phyloP scores from a whole-genome alignment of 768 basidiomycete genomes.

The Sarcodon aspratus region DNA sequence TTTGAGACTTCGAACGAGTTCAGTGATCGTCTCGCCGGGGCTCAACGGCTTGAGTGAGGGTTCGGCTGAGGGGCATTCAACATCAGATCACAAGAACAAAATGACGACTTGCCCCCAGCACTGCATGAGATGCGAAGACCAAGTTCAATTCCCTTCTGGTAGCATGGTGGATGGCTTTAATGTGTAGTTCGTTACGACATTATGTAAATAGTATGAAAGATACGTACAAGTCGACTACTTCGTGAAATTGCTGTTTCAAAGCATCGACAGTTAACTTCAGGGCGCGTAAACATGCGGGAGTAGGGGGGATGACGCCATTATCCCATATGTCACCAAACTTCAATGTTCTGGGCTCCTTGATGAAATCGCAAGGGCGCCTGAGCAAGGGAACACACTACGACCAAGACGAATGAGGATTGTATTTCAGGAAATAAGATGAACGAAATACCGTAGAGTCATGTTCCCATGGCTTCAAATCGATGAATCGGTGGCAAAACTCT shows the following conservation, averaged over 20 bases:
- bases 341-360: slow-evolving; percentile 17
- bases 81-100: background rate
- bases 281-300: slow-evolving; percentile 29
- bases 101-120: slow-evolving; percentile 15
- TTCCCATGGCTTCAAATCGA: slow-evolving; percentile 29
- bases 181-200: too few species aligned
- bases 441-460: slow-evolving; percentile 29
- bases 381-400: slow-evolving; percentile 29
- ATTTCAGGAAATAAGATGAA: background rate
- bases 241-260: slow-evolving; percentile 24
- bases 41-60: slow-evolving; percentile 4
- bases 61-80: slow-evolving; percentile 4
- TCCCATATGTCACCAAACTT: slow-evolving; percentile 30
- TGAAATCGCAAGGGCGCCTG: slow-evolving; percentile 25
- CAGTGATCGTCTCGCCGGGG: slow-evolving; percentile 11
- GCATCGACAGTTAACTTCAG: slow-evolving; percentile 22
- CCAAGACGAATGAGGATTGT: background rate
- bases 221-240: slow-evolving; percentile 27
- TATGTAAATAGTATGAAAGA: background rate
- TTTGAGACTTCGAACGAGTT: too few species aligned
- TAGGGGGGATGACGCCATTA: slow-evolving; percentile 27
- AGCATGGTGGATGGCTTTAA: slow-evolving; percentile 17
- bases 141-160: slow-evolving; percentile 18
- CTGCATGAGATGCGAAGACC: slow-evolving; percentile 16
- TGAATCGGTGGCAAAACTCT: slow-evolving; percentile 30